Base-by-base conservation (phyloP, 352 stramenopile genomes). In the Phytopythium litorale region DNA sequence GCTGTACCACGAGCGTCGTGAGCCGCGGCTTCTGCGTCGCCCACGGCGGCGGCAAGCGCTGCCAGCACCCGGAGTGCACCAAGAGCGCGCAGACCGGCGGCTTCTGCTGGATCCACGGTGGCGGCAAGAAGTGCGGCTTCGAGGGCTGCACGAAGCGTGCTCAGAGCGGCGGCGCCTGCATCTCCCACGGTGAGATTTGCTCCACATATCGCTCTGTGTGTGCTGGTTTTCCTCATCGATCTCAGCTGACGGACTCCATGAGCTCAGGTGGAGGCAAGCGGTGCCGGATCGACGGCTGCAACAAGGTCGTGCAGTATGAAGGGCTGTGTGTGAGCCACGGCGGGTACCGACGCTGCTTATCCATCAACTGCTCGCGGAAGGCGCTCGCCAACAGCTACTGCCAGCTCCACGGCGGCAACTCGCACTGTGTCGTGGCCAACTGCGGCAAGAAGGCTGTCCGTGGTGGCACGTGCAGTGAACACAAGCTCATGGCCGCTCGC, bases 281-380 rank as follows among this genome's bases (percentile, higher is more conserved):
- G 9, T 87, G 77, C 57, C 75, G 72, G 16, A 71, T 75, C 9
- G 70, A 68, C 21, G 72, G 51, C n/a, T 87, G 77, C 63, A 83
- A 77, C 62, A 89, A 89, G 64, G 76, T 86, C 12, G 77, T 87
- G 30, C 79, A 88, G 67, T 86, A 83, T 48, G 78, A 84, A 18
- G 71, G 78, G 23, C 76, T 87, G 0, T 89, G 79, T 25, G 76
- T 86, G 9, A 68, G 69, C 28, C 78, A 88, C 37, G 78, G 78
- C 4, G 78, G 78, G 43, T 86, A 79, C 59, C 76, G 78, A 1
- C 74, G 75, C 43, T 88, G 78, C 56, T 51, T 82, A 13, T 79
- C 71, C 7, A 63, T 74, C 21, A 73, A 75, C 51, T 88, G 78
- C 37, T 50, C 66, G 15, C 83, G 76, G 56, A 75, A 77, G 33